Evolutionary conservation across 2,329 filamentous ascomycete species (phyloP), one percentile per base, ranked within the genome.

Genomic region (Aspergillus sergii): DNA sequence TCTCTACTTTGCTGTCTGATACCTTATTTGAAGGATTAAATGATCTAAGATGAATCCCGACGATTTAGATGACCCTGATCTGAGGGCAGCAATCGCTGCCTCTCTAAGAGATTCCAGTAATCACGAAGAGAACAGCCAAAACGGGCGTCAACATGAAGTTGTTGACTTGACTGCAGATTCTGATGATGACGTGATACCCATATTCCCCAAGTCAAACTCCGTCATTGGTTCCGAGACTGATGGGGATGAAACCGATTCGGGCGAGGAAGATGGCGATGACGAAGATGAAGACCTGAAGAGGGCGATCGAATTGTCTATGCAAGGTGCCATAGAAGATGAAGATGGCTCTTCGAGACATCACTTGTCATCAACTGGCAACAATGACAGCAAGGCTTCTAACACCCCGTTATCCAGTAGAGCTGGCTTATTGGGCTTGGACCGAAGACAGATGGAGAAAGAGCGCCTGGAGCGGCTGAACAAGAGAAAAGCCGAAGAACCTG

Each of bases 401-500:
- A 28, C 61, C 55, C 41, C 50, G 34, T 54, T 57, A 9, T 11
- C 54, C 9, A 53, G 16, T 26, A 57, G 26, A 36, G n/a, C 34
- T 12, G 81, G 83, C 0, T 69, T 87, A 0, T 72, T 85, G 5
- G 84, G 85, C 4, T 77, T 96, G 1, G 86, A 97, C 79, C 86
- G 94, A 41, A 92, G 89, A 76, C 86, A 88, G 58, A 95, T 97
- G 92, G 94, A 97, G 76, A 83, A 89, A 71, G 93, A 96, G 74
- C 88, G 94, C 46, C 84, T 96, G 16, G 89, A 87, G 26, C 86
- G 94, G 68, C 76, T 88, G 45, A 83, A 82, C 41, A 80, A 94
- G 75, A 85, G 87, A 41, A 85, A 86, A 74, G 73, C 78, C 10
- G 82, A 82, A 3, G 69, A 70, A 10, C 63, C 68, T 21, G 72